Percentiles rank a stretch among this genome's conserved stretches.
phyloP scores from a whole-genome alignment of 2,329 filamentous ascomycete genomes.

The Exophiala dermatitidis region DNA sequence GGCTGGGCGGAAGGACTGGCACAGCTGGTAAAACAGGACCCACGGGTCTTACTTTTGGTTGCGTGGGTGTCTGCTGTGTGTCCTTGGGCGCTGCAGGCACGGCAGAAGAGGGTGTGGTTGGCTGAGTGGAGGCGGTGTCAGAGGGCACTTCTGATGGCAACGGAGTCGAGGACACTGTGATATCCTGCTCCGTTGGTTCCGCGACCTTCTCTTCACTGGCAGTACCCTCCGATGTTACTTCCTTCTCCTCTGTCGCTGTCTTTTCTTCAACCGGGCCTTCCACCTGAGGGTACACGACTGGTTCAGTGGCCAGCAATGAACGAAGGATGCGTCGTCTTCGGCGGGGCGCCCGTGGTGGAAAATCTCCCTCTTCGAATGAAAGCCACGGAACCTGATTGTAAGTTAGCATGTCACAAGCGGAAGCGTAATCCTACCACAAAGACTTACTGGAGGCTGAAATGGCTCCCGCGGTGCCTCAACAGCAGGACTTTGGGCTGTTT shows the following conservation, averaged over 20 bases:
- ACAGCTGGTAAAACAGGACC: slow-evolving; percentile 45
- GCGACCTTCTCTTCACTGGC: slow-evolving; percentile 16
- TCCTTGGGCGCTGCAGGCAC: slow-evolving; percentile 32
- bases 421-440: not conserved
- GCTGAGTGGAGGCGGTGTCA: slow-evolving; percentile 48
- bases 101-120: slow-evolving; percentile 50
- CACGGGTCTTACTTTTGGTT: slow-evolving; percentile 30
- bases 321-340: slow-evolving; percentile 39
- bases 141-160: slow-evolving; percentile 53
- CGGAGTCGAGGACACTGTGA: slow-evolving; percentile 48
- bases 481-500: slow-evolving; percentile 25
- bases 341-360: slow-evolving; percentile 46
- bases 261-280: slow-evolving; percentile 30
- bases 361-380: slow-evolving; percentile 48
- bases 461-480: slow-evolving; percentile 33
- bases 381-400: slow-evolving; percentile 51
- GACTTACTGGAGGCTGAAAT: slow-evolving; percentile 45
- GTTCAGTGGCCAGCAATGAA: slow-evolving; percentile 31
- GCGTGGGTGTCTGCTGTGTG: slow-evolving; percentile 30
- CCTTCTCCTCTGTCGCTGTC: slow-evolving; percentile 16
- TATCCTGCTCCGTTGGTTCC: slow-evolving; percentile 11
- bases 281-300: slow-evolving; percentile 48
- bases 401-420: slow-evolving; percentile 3
- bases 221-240: not conserved
- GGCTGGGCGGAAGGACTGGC: slow-evolving; percentile 37